Conservation (phyloP, 495 filamentous ascomycete species). For the Endocarpon pusillum region DNA sequence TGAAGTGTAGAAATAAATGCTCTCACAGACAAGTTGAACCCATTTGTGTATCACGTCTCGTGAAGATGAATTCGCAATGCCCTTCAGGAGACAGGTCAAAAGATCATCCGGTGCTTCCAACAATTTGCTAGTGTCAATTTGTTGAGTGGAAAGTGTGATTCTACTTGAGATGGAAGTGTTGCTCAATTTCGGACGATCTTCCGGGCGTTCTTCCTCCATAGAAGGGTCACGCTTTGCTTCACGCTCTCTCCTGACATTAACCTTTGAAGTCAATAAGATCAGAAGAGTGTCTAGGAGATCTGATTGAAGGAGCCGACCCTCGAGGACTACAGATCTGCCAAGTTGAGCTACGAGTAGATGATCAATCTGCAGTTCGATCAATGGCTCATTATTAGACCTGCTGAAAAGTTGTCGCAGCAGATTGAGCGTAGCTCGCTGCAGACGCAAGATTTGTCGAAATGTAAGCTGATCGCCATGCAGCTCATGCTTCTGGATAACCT, state of each 20-base stretch:
- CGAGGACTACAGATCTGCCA: constrained; percentile 38
- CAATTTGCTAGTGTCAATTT: no score
- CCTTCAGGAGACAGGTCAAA: constrained; percentile 65
- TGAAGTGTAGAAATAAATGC: constrained; percentile 63
- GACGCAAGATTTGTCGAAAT: no score
- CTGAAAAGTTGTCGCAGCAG: constrained; percentile 61
- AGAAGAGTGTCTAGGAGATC: constrained; percentile 60
- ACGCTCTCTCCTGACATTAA: no score
- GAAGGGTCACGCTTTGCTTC: no score
- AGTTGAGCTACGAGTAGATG: constrained; percentile 53
- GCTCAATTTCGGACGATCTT: no score
- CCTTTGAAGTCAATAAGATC: no score
- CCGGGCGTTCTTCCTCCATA: no score
- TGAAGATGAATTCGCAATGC: constrained; percentile 58
- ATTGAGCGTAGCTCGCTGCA: constrained; percentile 53
- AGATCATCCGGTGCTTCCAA: constrained; percentile 33
- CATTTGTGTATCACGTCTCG: constrained; percentile 74
- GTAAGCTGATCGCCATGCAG: no score
- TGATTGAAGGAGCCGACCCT: constrained; percentile 39
- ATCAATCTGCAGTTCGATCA: constrained; percentile 58
- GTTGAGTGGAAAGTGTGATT: no score
- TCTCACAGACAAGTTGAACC: constrained; percentile 72
- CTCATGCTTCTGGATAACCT: no score
- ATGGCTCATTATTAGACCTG: constrained; percentile 45
- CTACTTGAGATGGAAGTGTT: no score